phyloP scores from a whole-genome alignment of 441 rosid species.

The Pelargonium australe region DNA sequence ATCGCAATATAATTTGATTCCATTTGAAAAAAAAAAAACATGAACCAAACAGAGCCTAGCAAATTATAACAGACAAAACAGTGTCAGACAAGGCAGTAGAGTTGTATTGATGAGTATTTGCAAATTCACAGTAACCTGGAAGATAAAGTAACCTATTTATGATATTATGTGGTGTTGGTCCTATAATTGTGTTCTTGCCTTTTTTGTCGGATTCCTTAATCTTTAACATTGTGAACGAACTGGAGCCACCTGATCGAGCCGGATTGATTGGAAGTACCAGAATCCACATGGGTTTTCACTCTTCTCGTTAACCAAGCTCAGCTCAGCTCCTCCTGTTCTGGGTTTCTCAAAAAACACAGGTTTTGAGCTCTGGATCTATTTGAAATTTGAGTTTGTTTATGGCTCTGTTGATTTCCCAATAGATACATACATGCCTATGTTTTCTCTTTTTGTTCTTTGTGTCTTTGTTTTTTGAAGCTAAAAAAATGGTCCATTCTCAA shows the following conservation, averaged over 20 bases:
- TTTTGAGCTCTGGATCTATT: background rate
- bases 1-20: too few relatives aligned
- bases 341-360: background rate
- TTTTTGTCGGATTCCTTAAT: background rate
- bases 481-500: background rate
- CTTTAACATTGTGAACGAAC: background rate
- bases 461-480: background rate
- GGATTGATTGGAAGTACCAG: background rate
- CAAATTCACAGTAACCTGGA: background rate
- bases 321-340: constrained; percentile 6
- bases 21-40: too few relatives aligned
- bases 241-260: background rate
- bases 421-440: background rate
- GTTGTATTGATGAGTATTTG: too few relatives aligned
- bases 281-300: background rate
- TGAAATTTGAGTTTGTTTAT: background rate
- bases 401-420: background rate
- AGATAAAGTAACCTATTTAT: background rate
- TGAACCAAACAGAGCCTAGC: too few relatives aligned
- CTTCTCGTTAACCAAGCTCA: background rate
- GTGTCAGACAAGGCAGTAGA: too few relatives aligned
- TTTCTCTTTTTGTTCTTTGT: background rate
- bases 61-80: too few relatives aligned
- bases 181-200: background rate
- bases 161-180: background rate